Percentiles rank a stretch among this genome's conserved stretches.
Evolutionary conservation across 164 flowering plant genomes (phyloP).

Genomic region (Aristolochia californica): DNA sequence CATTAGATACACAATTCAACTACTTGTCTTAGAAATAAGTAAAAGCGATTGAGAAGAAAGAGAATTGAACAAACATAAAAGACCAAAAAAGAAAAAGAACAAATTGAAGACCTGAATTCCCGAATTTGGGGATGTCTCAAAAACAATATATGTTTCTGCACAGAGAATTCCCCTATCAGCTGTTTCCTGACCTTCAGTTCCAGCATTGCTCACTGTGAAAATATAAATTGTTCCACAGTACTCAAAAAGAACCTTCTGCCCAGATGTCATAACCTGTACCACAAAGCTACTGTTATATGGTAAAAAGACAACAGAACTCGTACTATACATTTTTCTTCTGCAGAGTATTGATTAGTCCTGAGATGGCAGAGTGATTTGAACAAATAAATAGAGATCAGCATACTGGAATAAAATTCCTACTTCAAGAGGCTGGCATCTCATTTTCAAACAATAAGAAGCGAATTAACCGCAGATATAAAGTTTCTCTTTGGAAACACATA

Average conservation of each 20-base stretch:
- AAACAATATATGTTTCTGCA: constrained; percentile 67
- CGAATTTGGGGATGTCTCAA: constrained; percentile 70
- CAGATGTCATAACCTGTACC: constrained; percentile 79
- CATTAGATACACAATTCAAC: neutral
- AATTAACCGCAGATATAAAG: neutral
- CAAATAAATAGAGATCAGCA: no score
- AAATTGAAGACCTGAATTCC: constrained; percentile 64
- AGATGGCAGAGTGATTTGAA: no score
- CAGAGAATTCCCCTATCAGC: constrained; percentile 74
- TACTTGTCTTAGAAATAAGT: neutral
- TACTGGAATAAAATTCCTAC: no score
- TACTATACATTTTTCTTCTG: no score
- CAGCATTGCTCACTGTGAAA: constrained; percentile 74
- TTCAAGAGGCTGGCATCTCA: no score
- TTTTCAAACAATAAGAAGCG: neutral
- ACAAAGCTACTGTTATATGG: neutral
- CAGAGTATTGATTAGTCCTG: no score
- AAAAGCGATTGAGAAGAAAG: neutral
- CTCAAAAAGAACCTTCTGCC: constrained; percentile 84
- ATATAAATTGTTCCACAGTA: constrained; percentile 69
- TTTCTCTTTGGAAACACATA: neutral
- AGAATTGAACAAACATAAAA: neutral
- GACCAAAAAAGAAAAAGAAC: neutral
- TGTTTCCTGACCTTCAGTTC: constrained; percentile 47
- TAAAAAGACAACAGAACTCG: no score